Conservation (phyloP, 1,284 basidiomycete genomes). For the Cystobasidium slooffiae region DNA sequence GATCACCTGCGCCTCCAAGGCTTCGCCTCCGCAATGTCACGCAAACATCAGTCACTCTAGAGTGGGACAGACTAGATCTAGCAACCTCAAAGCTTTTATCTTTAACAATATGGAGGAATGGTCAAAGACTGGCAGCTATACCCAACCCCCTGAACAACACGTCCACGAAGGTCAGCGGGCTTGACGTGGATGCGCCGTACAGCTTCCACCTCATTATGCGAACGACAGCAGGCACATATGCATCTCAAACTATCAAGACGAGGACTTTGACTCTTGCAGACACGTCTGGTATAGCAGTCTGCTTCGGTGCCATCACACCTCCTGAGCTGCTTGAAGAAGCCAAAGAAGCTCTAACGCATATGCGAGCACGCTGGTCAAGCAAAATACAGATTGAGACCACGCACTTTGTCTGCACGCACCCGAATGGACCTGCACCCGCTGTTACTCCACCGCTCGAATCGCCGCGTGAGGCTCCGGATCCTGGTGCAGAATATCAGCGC, state of each 20-base stretch:
- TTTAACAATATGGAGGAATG: slow-evolving; percentile 87
- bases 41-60: slow-evolving; percentile 89
- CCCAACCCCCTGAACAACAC: slow-evolving; percentile 79
- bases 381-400: slow-evolving; percentile 95
- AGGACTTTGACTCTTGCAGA: slow-evolving; percentile 91
- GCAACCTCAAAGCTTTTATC: slow-evolving; percentile 82
- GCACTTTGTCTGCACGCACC: slow-evolving; percentile 91
- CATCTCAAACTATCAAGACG: slow-evolving; percentile 77
- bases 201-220: slow-evolving; percentile 85
- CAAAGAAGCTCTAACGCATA: slow-evolving; percentile 74
- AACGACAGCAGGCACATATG: slow-evolving; percentile 85
- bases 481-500: slow-evolving; percentile 84
- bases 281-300: slow-evolving; percentile 87
- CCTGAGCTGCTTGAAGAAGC: slow-evolving; percentile 73
- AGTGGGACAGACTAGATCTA: slow-evolving; percentile 84
- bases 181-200: slow-evolving; percentile 80
- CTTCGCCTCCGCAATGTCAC: slow-evolving; percentile 83
- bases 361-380: slow-evolving; percentile 85
- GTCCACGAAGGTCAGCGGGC: slow-evolving; percentile 85
- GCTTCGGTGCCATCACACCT: slow-evolving; percentile 85
- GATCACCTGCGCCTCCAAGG: slow-evolving; percentile 70
- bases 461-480: slow-evolving; percentile 52
- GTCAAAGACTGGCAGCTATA: slow-evolving; percentile 80
- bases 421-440: slow-evolving; percentile 63
- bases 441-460: slow-evolving; percentile 51